Base-by-base conservation (phyloP, 257 asterid genomes). In the Haberlea rhodopensis region DNA sequence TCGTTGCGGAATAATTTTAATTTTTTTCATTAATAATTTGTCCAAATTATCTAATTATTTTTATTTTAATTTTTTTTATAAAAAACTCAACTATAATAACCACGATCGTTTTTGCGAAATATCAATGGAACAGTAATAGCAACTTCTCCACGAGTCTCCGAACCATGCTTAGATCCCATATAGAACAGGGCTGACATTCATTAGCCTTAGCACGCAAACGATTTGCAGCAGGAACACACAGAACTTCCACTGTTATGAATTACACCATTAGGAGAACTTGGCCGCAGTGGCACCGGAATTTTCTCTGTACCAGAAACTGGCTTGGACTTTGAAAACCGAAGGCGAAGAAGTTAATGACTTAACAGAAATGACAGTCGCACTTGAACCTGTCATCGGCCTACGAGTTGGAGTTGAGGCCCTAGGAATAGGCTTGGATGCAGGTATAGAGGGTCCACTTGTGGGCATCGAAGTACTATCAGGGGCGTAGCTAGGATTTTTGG, bases 401-500 rank as follows among this genome's bases (percentile, higher is more conserved):
- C 79, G 81, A 63, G 87, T 78, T 20, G 84, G 87, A 25, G 87
- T 81, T 65, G 84, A 46, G 25, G 82, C 73, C 62, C 87, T 73
- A 6, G 84, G 71, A 64, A 68, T 66, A 52, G 87, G 63, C 60
- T 78, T 73, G 23, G 82, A 51, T 67, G 80, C 75, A 53, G 84
- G 66, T 29, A 71, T 23, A 7, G 71, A 71, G 20, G 79, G 60
- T 55, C 84, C 73, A 24, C 76, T 26, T 3, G 85, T 71, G 13
- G 87, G 84, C 25, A 82, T 79, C 5, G 87, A 81, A 15, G 83
- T n/a, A n/a, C n/a, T n/a, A n/a, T n/a, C n/a, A n/a, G n/a, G n/a
- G n/a, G n/a, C n/a, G n/a, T n/a, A n/a, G n/a, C n/a, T n/a, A n/a
- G n/a, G n/a, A n/a, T n/a, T n/a, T n/a, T n/a, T n/a, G n/a, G n/a